These are phyloP conservation scores for Trichoderma oligosporum DNA, from an alignment of 2,329 filamentous ascomycete species.

Conservation along the genomic window DNA sequence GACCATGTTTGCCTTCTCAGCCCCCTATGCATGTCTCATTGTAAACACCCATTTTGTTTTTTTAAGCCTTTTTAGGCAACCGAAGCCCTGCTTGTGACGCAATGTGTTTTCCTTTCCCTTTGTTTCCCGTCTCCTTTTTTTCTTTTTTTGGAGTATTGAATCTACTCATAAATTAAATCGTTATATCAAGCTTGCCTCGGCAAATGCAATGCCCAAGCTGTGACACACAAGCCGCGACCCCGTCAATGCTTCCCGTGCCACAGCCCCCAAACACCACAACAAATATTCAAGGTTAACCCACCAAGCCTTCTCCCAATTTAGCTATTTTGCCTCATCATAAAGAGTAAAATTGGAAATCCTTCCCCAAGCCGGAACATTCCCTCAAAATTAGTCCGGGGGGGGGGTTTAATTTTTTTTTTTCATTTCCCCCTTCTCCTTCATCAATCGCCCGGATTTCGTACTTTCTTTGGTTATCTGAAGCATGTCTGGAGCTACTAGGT, in stretches of 20 bases:
- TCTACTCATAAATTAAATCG: too few relatives aligned
- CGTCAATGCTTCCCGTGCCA: not conserved
- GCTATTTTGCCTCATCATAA: not conserved
- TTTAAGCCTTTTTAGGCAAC: not conserved
- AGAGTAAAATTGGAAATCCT: not conserved
- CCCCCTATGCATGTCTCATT: conserved; percentile 16
- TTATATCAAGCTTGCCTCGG: not conserved
- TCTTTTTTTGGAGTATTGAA: not conserved
- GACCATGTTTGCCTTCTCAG: conserved; percentile 5
- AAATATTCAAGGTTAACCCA: not conserved
- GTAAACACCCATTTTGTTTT: not conserved
- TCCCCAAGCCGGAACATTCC: not conserved
- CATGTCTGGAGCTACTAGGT: not conserved
- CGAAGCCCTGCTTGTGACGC: not conserved
- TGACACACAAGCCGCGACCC: not conserved
- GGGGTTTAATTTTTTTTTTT: too few relatives aligned
- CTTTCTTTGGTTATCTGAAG: not conserved
- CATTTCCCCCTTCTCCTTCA: not conserved
- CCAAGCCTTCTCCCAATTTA: not conserved
- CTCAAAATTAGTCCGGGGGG: too few relatives aligned
- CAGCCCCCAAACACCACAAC: not conserved
- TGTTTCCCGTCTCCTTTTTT: not conserved
- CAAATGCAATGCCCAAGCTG: not conserved
- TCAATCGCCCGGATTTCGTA: not conserved
- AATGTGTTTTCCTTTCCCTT: not conserved